Percentiles rank a stretch among this genome's conserved stretches.
Conservation (phyloP, 2,329 filamentous ascomycete species). For the Zymoseptoria pseudotritici region DNA sequence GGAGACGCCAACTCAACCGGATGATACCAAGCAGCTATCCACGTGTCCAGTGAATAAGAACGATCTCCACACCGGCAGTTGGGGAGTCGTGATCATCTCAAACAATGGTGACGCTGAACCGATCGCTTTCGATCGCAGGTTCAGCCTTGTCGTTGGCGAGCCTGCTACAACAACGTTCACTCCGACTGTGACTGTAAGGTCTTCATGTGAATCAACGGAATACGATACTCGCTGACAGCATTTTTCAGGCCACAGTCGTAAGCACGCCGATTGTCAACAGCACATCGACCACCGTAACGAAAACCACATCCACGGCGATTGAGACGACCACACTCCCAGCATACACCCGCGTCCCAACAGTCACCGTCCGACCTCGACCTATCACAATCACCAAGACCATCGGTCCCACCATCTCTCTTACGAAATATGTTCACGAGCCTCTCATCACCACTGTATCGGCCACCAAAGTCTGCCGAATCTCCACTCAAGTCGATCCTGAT, state of each 20-base stretch:
- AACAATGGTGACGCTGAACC: slow-evolving; percentile 34
- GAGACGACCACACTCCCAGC: not conserved
- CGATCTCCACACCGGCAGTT: slow-evolving; percentile 37
- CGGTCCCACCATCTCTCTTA: slow-evolving; percentile 22
- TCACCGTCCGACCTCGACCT: slow-evolving; percentile 9
- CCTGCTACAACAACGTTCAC: slow-evolving; percentile 11
- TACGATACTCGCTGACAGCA: not conserved
- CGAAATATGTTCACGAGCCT: slow-evolving; percentile 8
- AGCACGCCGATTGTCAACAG: not conserved
- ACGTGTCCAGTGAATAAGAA: slow-evolving; percentile 33
- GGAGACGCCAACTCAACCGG: slow-evolving; percentile 1
- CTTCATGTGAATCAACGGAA: not conserved
- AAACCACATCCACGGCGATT: not conserved
- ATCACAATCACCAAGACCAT: slow-evolving; percentile 22
- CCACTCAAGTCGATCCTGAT: slow-evolving; percentile 21
- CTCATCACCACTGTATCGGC: slow-evolving; percentile 21
- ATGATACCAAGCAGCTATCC: slow-evolving; percentile 4
- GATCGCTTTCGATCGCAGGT: slow-evolving; percentile 40
- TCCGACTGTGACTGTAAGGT: slow-evolving; percentile 16
- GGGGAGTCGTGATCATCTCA: slow-evolving; percentile 37
- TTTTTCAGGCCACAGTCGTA: slow-evolving; percentile 23
- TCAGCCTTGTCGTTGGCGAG: slow-evolving; percentile 29
- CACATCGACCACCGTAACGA: not conserved
- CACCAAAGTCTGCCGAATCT: slow-evolving; percentile 29
- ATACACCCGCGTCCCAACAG: slow-evolving; percentile 1